Evolutionary conservation across 192 early-diverging fungal genomes (phyloP).

Genomic region (Mortierella hygrophila): DNA sequence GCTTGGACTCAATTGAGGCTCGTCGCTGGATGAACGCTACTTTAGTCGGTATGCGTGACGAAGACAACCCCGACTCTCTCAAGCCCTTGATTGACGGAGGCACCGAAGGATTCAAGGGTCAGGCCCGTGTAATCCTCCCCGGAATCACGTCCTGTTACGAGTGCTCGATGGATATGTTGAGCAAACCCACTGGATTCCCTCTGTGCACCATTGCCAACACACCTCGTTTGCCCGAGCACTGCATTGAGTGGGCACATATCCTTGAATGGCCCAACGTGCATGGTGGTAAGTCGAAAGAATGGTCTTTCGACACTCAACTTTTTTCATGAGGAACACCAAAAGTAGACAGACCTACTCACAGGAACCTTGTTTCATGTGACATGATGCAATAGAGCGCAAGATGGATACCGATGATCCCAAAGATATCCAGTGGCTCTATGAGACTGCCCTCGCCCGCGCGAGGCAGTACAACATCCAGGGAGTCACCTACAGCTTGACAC

Average conservation of each 20-base stretch:
- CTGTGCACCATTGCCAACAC: slow-evolving; percentile 99
- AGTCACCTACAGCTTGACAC: slow-evolving; percentile 90
- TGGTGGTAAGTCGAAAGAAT: slow-evolving; percentile 62
- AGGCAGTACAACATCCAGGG: slow-evolving; percentile 88
- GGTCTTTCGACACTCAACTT: neutral
- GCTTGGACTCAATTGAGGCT: slow-evolving; percentile 95
- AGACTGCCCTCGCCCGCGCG: slow-evolving; percentile 77
- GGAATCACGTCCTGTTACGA: slow-evolving; percentile 92
- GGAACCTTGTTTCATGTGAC: neutral
- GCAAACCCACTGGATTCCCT: slow-evolving; percentile 90
- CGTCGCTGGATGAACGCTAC: slow-evolving; percentile 98
- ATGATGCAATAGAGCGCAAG: slow-evolving; percentile 61
- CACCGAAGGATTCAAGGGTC: slow-evolving; percentile 97
- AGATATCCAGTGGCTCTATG: slow-evolving; percentile 83
- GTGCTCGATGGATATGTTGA: slow-evolving; percentile 94
- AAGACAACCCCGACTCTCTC: slow-evolving; percentile 78
- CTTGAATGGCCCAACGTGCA: slow-evolving; percentile 92
- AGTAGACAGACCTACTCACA: neutral
- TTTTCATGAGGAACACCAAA: neutral
- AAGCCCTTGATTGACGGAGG: slow-evolving; percentile 96
- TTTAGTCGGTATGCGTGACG: slow-evolving; percentile 79
- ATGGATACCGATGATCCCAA: slow-evolving; percentile 84
- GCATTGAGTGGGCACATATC: slow-evolving; percentile 96
- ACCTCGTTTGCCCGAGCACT: slow-evolving; percentile 97
- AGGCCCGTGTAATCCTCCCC: slow-evolving; percentile 93